Evolutionary conservation across 2,329 filamentous ascomycete genomes (phyloP), one percentile per base, ranked within the genome.

Genomic region (Fusarium xyrophilum): DNA sequence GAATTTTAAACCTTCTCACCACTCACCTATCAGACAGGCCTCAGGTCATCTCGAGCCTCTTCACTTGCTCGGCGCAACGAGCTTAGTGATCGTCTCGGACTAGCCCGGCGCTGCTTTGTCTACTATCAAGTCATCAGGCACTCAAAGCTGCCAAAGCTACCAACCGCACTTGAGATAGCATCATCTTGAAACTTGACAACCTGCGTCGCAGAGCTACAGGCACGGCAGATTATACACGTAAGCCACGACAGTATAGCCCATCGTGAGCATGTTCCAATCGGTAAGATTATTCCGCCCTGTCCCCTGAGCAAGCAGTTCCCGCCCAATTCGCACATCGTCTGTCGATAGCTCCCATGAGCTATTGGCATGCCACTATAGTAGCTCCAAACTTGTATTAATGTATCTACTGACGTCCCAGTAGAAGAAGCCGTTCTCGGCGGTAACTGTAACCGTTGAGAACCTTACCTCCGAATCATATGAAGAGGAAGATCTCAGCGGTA

Each of bases 361-460:
- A 72, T 73, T 70, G 66, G 66, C 58, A 56, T 30, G 23, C 28
- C 17, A 19, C 28, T 42, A 9, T 39, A 36, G 10, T 23, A 23
- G 13, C 11, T 38, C 27, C 14, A 21, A 21, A 28, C 28, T 7
- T 14, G 12, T 19, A 36, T 19, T 36, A 32, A 33, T 54, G 14
- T 23, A 14, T 27, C 52, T 38, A 27, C 57, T 67, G 48, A 67
- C 19, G 36, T 14, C 17, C 25, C 3, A 6, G 27, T 60, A 79
- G 77, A 79, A 90, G 83, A 89, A 94, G 82, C 94, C 95, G 6
- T 98, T 93, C 79, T 93, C 96, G 76, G 93, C 96, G 42, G 90
- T 99, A 67, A 97, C 95, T 36, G 95, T 97, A 56, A 92, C 93
- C 68, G 88, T 99, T 74, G 96, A 98, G 79, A 90, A 90, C 63